Percentiles rank a stretch among this genome's conserved stretches.
Evolutionary conservation across 129 eudicot species (phyloP).

Genomic region (Lonicera japonica): DNA sequence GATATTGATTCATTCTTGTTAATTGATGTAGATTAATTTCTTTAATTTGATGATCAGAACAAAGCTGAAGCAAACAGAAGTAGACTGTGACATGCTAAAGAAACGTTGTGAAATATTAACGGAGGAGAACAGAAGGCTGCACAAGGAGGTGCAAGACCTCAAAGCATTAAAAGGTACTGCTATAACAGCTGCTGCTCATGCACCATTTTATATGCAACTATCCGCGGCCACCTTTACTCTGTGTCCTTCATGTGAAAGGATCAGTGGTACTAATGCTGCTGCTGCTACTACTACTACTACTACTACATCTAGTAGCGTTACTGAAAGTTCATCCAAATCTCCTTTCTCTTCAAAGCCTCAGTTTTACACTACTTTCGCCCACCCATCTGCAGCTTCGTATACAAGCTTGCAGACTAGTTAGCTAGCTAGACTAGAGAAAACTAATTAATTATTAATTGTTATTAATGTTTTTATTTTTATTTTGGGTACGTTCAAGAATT

Average conservation of each 20-base stretch:
- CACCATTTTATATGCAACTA: conserved; percentile 68
- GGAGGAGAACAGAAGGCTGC: conserved; percentile 72
- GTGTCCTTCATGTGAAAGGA: conserved; percentile 79
- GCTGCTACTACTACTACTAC: background rate
- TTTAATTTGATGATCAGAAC: conserved; percentile 34
- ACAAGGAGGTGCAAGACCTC: conserved; percentile 57
- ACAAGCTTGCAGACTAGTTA: background rate
- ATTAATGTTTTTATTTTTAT: too few species aligned
- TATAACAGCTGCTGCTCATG: conserved; percentile 15
- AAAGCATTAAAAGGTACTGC: conserved; percentile 33
- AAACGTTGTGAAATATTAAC: conserved; percentile 68
- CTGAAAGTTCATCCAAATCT: background rate
- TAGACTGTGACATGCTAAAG: conserved; percentile 78
- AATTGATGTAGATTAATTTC: conserved; percentile 6
- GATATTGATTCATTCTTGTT: background rate
- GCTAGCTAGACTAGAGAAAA: too few species aligned
- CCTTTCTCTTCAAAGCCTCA: conserved; percentile 19
- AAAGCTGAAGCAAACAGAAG: conserved; percentile 88
- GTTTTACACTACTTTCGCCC: conserved; percentile 2
- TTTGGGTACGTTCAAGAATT: too few species aligned
- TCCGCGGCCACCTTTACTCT: conserved; percentile 77
- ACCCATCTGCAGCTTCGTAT: conserved; percentile 21
- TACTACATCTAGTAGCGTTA: background rate
- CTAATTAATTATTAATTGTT: too few species aligned
- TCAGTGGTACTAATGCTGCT: conserved; percentile 3